Evolutionary conservation across 768 basidiomycete genomes (phyloP), one percentile per base, ranked within the genome.

Genomic region (Butyriboletus loyo): DNA sequence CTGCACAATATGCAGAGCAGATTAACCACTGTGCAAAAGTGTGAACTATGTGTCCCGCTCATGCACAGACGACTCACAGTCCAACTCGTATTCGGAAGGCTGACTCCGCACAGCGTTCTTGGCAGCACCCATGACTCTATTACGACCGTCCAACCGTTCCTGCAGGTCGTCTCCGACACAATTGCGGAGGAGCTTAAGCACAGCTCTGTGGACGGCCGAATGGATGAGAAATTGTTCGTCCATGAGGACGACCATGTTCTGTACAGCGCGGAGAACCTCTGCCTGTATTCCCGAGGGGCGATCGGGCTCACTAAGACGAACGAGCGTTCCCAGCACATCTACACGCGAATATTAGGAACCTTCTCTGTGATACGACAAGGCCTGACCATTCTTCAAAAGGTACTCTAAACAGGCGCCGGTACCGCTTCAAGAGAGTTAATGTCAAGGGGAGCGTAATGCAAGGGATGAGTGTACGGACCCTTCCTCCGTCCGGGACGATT

Each of bases 181-280:
- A 52, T 84, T 87, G 27, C 92, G 79, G 13, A 98, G 78, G 8
- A 98, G 75, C 36, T 92, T 77, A 24, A 95, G 79, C 9, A 97
- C 86, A 2, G 92, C 92, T 61, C 83, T 86, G 69, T 98, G 94
- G 0, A 95, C 87, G 1, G 85, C 90, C 9, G 91, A 89, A 62
- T 96, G 93, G 5, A 95, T 87, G 19, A 98, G 83, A 62, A 98
- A 97, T 58, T 89, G 89, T 64, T 97, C 93, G 55, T 97, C 93
- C 50, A 98, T 78, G 14, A 92, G 80, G 8, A 94, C 84, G 13
- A 98, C 87, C 80, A 97, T 89, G 60, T 92, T 92, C 60, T 91
- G 89, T 14, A 95, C 89, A 1, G 89, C 79, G 25, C 86, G 82
- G 31, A 98, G 77, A 13, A 96, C 91, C 65, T 93, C 89, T 37